A percentile compares a stretch with the other conserved stretches of the same genome.
Evolutionary conservation across 257 asterid species (phyloP).

Genomic region (Penstemon davidsonii): DNA sequence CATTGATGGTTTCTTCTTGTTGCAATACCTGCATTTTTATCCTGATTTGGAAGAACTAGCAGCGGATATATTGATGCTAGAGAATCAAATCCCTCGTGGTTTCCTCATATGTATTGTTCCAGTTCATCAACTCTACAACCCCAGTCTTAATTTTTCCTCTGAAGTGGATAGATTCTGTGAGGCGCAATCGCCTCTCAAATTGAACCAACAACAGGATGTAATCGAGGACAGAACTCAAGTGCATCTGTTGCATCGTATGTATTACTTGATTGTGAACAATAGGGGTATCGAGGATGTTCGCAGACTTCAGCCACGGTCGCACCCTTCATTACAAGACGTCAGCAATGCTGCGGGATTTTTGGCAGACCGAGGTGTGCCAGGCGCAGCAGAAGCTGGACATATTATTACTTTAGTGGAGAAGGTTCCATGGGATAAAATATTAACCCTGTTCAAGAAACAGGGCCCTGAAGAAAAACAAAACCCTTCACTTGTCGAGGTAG

Average conservation of each 20-base stretch:
- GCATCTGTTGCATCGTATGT: conserved; percentile 40
- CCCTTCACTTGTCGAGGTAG: too few relatives aligned
- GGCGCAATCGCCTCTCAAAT: conserved; percentile 37
- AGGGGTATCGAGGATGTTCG: neutral
- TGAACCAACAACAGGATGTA: neutral
- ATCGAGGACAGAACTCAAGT: neutral
- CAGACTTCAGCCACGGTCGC: too few relatives aligned
- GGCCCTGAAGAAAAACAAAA: too few relatives aligned
- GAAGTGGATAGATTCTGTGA: too few relatives aligned
- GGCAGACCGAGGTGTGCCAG: conserved; percentile 12
- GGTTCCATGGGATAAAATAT: conserved; percentile 23
- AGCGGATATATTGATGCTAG: conserved; percentile 42
- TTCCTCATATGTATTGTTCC: conserved; percentile 26
- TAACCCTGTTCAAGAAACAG: conserved; percentile 9
- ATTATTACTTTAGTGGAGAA: conserved; percentile 21
- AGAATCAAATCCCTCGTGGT: conserved; percentile 45
- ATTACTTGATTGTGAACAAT: conserved; percentile 30
- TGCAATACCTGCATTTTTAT: too few relatives aligned
- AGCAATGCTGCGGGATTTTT: neutral
- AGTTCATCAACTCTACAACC: too few relatives aligned
- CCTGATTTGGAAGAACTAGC: too few relatives aligned
- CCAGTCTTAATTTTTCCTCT: too few relatives aligned
- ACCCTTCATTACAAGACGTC: too few relatives aligned
- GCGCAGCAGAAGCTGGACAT: conserved; percentile 16
- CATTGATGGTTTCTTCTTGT: conserved; percentile 45